These are phyloP conservation scores for Bassia scoparia DNA, from an alignment of 148 eudicot genomes.

Conservation along the genomic window DNA sequence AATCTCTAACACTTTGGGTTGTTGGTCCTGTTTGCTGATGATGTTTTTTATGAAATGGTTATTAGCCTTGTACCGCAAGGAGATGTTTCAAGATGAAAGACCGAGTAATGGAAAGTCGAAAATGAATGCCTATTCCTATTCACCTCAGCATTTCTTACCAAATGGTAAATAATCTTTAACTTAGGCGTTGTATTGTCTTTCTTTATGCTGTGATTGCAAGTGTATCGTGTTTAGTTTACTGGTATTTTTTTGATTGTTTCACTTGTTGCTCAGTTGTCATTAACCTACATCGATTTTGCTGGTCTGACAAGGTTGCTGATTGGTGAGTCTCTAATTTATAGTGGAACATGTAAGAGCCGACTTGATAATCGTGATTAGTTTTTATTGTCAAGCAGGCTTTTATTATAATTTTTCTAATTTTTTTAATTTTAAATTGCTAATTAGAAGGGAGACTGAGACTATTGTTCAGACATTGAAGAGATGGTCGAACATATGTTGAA, in stretches of 20 bases:
- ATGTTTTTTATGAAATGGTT: too few species aligned
- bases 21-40: too few species aligned
- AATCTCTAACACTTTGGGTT: too few species aligned
- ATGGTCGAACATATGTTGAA: too few species aligned
- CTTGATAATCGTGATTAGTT: neutral
- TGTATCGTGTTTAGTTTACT: neutral
- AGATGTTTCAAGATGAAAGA: constrained; percentile 97
- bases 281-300: constrained; percentile 87
- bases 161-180: constrained; percentile 40
- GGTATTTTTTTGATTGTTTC: constrained; percentile 15
- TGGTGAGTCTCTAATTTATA: constrained; percentile 49
- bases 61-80: constrained; percentile 77
- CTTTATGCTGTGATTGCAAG: constrained; percentile 4
- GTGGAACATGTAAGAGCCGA: neutral
- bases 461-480: too few species aligned
- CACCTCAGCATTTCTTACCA: constrained; percentile 91
- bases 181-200: neutral
- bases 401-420: too few species aligned
- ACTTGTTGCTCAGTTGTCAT: constrained; percentile 65
- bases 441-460: too few species aligned
- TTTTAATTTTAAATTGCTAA: too few species aligned
- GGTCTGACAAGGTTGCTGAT: constrained; percentile 97
- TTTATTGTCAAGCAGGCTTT: too few species aligned
- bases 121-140: constrained; percentile 87
- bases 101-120: constrained; percentile 85